A percentile compares a stretch with the other conserved stretches of the same genome.
These are phyloP conservation scores for Diaporthe ilicicola DNA, from an alignment of 2,329 filamentous ascomycete genomes.

Conservation along the genomic window DNA sequence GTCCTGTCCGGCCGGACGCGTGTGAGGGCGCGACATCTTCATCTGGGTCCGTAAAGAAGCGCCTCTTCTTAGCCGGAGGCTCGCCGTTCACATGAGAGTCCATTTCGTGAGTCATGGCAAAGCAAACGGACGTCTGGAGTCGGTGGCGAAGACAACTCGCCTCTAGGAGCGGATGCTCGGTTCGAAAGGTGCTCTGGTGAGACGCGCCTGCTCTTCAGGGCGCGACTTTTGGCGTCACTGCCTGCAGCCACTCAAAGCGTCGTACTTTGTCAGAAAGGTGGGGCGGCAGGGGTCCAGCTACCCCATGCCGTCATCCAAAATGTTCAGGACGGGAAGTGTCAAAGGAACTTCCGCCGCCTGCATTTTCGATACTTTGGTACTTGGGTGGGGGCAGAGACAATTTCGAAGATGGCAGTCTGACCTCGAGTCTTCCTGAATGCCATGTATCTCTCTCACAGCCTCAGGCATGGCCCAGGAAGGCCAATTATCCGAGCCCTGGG, in stretches of 20 bases:
- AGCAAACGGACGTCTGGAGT: not conserved
- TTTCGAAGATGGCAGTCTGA: not conserved
- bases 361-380: not conserved
- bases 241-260: conserved; percentile 50
- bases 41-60: conserved; percentile 38
- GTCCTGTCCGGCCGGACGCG: conserved; percentile 6
- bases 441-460: conserved; percentile 51
- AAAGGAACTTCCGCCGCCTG: not conserved
- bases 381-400: not conserved
- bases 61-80: conserved; percentile 32
- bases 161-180: not conserved
- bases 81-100: conserved; percentile 27
- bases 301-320: conserved; percentile 30
- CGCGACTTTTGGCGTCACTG: conserved; percentile 46
- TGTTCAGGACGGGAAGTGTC: not conserved
- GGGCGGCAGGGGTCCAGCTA: conserved; percentile 15
- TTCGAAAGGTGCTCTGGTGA: conserved; percentile 36
- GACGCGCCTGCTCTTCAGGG: conserved; percentile 46
- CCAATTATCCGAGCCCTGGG: not conserved
- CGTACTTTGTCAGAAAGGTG: conserved; percentile 38
- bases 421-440: not conserved
- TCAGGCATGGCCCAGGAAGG: conserved; percentile 50
- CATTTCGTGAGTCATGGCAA: conserved; percentile 36
- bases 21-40: conserved; percentile 26
- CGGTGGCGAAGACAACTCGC: not conserved